Percentiles rank a stretch among this genome's conserved stretches.
Conservation (phyloP, 2,329 filamentous ascomycete genomes). For the Xenoacremonium recifei region DNA sequence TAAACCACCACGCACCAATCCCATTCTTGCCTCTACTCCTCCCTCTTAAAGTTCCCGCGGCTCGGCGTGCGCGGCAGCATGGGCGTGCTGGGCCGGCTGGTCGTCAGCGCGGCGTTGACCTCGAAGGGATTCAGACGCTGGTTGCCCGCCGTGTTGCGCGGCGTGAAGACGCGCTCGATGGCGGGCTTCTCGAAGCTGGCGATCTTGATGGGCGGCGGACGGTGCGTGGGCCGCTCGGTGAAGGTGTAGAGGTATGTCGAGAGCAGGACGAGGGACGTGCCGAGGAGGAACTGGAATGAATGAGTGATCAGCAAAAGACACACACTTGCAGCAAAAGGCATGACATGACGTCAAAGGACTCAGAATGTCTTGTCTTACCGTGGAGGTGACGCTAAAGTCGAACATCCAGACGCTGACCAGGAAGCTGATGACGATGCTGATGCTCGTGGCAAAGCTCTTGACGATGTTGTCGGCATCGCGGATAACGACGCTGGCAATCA, state of each 20-base stretch:
- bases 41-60: constrained; percentile 35
- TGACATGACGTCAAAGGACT: too few species aligned
- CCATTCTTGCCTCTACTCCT: constrained; percentile 28
- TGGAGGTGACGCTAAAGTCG: constrained; percentile 68
- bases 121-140: constrained; percentile 42
- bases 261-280: constrained; percentile 73
- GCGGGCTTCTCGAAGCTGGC: constrained; percentile 75
- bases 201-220: constrained; percentile 66
- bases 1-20: not conserved
- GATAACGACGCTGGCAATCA: constrained; percentile 58
- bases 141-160: constrained; percentile 29
- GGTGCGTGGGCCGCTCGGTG: constrained; percentile 53
- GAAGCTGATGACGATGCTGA: constrained; percentile 86
- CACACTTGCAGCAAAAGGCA: too few species aligned
- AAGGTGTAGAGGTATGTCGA: constrained; percentile 85
- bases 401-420: constrained; percentile 85
- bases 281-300: constrained; percentile 75
- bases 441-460: constrained; percentile 90
- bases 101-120: constrained; percentile 38
- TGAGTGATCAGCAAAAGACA: too few species aligned
- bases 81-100: constrained; percentile 48
- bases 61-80: constrained; percentile 40
- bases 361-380: constrained; percentile 70
- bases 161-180: constrained; percentile 48
- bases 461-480: constrained; percentile 66